Base-by-base conservation (phyloP, 2,329 filamentous ascomycete genomes). In the Pseudogymnoascus sp. region DNA sequence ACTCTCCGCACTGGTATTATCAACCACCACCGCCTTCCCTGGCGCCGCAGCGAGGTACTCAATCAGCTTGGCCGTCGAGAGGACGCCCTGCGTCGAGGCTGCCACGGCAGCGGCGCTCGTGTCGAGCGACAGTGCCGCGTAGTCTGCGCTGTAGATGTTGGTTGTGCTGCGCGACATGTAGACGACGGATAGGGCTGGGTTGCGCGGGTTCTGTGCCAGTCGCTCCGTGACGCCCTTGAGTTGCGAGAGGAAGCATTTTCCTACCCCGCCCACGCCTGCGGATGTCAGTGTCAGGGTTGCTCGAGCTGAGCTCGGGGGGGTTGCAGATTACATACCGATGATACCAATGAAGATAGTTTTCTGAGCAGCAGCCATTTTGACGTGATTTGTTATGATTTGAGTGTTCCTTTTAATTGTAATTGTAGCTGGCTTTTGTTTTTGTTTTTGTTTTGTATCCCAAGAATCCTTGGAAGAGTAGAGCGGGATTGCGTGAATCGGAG, bases 1-100 rank as follows among this genome's bases (percentile, higher is more conserved):
- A 64, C 88, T 85, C 68, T 92, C 87, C 67, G 90, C 92, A 74
- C 89, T 95, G 58, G 94, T 99, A 77, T 97, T 97, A 80, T 99
- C 94, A 65, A 99, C 86, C 28, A 99, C 79, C 45, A 99, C 79
- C 41, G 88, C 85, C 71, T 88, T 89, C 62, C 84, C 83, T 2
- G 91, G 90, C 0, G 90, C 88, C 41, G 82, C 81, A 61, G 85
- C 82, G 48, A 99, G 85, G 74, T 90, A 95, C 33, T 87, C 83
- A 65, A 86, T 82, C 37, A 95, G 81, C 68, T 92, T 81, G 41
- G 86, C 73, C 48, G 90, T 79, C 35, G 82, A 75, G 15, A 89
- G 81, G 8, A 90, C 82, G 2, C 85, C 76, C 64, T 85, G 83
- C 26, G 79, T 76, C 19, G 87, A 86, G 12, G 81, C 73, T 41